Conservation (phyloP, 1,284 basidiomycete genomes). For the Tremellales sp. region DNA sequence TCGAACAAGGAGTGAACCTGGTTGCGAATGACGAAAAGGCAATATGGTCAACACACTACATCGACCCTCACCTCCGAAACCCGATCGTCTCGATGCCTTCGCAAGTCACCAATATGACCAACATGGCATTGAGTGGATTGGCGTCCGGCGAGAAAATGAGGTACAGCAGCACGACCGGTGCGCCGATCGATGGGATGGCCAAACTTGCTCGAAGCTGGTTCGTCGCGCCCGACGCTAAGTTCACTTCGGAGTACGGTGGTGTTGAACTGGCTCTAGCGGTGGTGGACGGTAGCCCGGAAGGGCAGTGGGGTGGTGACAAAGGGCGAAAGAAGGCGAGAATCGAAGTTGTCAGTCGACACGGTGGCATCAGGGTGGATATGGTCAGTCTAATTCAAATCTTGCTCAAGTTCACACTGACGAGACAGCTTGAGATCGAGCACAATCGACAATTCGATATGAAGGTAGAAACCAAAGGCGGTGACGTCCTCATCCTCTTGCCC, state of each 20-base stretch:
- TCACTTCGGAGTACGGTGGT: constrained; percentile 32
- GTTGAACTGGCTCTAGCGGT: constrained; percentile 31
- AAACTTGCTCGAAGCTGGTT: constrained; percentile 30
- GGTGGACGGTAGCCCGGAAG: constrained; percentile 23
- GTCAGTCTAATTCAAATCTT: constrained; percentile 17
- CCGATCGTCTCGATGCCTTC: constrained; percentile 26
- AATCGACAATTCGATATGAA: constrained; percentile 29
- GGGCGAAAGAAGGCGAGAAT: constrained; percentile 36
- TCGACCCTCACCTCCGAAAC: constrained; percentile 34
- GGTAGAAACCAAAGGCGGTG: constrained; percentile 34
- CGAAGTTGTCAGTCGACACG: constrained; percentile 25
- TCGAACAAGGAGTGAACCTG: constrained; percentile 15
- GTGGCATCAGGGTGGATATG: constrained; percentile 37
- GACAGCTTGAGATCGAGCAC: constrained; percentile 32
- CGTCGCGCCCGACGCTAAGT: constrained; percentile 32
- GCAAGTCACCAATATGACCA: constrained; percentile 25
- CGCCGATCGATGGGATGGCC: constrained; percentile 40
- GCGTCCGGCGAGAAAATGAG: constrained; percentile 17
- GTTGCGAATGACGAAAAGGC: constrained; percentile 24
- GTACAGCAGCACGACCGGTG: constrained; percentile 31
- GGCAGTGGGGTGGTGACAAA: constrained; percentile 22
- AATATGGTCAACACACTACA: constrained; percentile 33
- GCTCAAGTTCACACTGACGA: constrained; percentile 1
- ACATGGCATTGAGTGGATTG: constrained; percentile 26
- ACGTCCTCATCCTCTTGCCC: constrained; percentile 40